Base-by-base conservation (phyloP, 2,329 filamentous ascomycete genomes). In the Ophiosphaerella narmari region DNA sequence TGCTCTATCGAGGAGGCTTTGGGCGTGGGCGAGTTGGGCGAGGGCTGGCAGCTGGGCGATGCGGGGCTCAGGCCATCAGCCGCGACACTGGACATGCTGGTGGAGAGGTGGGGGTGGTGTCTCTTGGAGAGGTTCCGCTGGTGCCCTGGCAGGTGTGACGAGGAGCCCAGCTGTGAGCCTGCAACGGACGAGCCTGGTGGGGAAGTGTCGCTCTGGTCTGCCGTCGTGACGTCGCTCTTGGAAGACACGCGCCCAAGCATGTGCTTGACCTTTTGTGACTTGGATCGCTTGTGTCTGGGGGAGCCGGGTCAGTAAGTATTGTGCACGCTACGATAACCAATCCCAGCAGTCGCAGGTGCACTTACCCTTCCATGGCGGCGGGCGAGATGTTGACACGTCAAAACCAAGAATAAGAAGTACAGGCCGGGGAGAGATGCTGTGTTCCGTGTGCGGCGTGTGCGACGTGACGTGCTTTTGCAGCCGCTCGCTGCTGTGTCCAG, bases 1-100 rank as follows among this genome's bases (percentile, higher is more conserved):
- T 96, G 91, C 70, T 99, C 92, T 50, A 99, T 89, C 4, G 77
- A 78, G 2, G 75, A 71, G 39, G 71, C 70, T 55, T 75, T 74
- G 45, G 59, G 46, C 38, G 59, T 64, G 16, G 68, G 68, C 31
- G 63, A 70, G 18, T 55, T 50, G 26, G 67, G 67, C 12, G 64
- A 57, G 16, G 52, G 35, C 37, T 50, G 40, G 39, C 43, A 41
- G 55, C 43, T 55, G 23, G 67, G 52, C 7, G 63, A 62, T 3
- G 62, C 31, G 37, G 65, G 59, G 21, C 51, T 49, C 31, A 61
- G 53, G 23, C 42, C 53, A 39, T 65, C 60, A 5, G 59, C 29
- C 11, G 45, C 41, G 2, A 48, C 23, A 21, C 39, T 64, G 36
- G 63, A 58, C 66, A 69, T 70, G 57, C 50, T 65, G 47, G 67